Evolutionary conservation across 495 filamentous ascomycete species (phyloP), one percentile per base, ranked within the genome.

Genomic region (Tuber borchii): DNA sequence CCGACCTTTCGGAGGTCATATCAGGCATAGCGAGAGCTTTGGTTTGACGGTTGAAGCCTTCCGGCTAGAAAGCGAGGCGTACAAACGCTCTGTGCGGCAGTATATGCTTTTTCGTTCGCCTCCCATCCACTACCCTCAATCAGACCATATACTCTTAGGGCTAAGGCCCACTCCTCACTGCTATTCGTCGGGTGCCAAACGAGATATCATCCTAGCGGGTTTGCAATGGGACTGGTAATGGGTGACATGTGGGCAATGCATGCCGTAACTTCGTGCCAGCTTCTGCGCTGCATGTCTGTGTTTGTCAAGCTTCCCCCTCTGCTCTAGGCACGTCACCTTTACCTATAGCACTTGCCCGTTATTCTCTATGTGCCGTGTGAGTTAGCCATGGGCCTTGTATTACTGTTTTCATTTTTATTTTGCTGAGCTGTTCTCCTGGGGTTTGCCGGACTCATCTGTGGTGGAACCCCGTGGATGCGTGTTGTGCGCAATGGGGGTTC

Each of bases 51-150:
- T 31, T 65, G 26, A 65, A 17, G 56, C 12, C 26, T 34, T 34
- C 26, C 26, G 26, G 26, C 3, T 31, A 17, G 56, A 31, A 19
- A 1, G 56, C 19, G 56, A 65, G 31, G 26, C n/a, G n/a, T 31
- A 61, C 26, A 19, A 31, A 34, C 56, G 6, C 56, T 34, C 5
- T 19, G 26, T 19, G 14, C 34, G 56, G 48, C 22, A 12, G 22
- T 56, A 56, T 65, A 65, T 65, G 56, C 14, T 34, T 65, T 65
- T 65, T 65, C 56, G 56, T 65, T 34, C 56, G 56, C 26, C 56
- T 65, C 14, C 26, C 34, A 34, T 65, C 56, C 56, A 34, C 34
- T 3, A 31, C 14, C 7, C 56, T 65, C 31, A 34, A 31, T 19
- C 56, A 16, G 26, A 65, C 3, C 3, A 2, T 65, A 17, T 65